phyloP scores from a whole-genome alignment of 345 rosid genomes.

The Gossypium turneri region DNA sequence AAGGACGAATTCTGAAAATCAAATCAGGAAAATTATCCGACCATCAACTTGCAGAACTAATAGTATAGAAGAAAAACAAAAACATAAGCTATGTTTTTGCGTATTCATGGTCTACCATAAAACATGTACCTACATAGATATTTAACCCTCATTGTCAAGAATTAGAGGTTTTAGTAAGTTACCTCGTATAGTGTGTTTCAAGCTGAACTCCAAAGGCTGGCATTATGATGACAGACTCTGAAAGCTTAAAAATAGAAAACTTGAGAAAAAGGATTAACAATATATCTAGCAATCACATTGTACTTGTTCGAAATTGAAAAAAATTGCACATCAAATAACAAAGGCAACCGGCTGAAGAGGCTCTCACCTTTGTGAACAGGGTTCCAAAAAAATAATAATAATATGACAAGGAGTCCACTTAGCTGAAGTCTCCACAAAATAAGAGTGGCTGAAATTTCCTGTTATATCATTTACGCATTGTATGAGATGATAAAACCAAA shows the following conservation, averaged over 20 bases:
- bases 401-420: conserved; percentile 40
- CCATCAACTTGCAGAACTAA: neutral
- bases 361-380: conserved; percentile 58
- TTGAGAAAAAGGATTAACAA: conserved; percentile 10
- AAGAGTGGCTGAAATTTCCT: conserved; percentile 41
- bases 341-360: neutral
- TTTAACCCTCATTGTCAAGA: neutral
- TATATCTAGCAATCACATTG: neutral
- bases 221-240: conserved; percentile 77
- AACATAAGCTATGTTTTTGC: neutral
- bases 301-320: neutral
- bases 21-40: neutral
- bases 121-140: neutral
- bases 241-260: conserved; percentile 25
- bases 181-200: conserved; percentile 76
- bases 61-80: neutral
- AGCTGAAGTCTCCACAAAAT: conserved; percentile 47
- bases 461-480: conserved; percentile 20
- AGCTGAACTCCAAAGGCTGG: conserved; percentile 82
- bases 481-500: conserved; percentile 16
- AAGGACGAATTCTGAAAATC: neutral
- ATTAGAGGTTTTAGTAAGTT: conserved; percentile 6
- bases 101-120: neutral
- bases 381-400: conserved; percentile 39
- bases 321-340: neutral